Evolutionary conservation across 2,329 filamentous ascomycete species (phyloP), one percentile per base, ranked within the genome.

Genomic region (Rosellinia necatrix): DNA sequence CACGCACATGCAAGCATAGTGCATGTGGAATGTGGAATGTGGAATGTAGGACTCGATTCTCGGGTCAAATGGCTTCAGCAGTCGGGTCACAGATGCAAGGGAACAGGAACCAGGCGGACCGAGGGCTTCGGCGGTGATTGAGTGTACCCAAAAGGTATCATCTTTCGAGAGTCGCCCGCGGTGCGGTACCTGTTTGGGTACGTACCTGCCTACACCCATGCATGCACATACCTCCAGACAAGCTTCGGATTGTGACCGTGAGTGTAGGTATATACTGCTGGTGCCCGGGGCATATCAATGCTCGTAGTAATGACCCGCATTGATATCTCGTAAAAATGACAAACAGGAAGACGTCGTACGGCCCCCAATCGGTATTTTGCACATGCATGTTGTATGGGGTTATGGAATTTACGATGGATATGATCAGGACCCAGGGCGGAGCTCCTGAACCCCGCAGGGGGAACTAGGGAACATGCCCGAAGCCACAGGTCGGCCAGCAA

Each of bases 321-420:
- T 59, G 27, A 42, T 50, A 19, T 56, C 56, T 50, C 51, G 47
- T 58, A 55, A 58, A 48, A 55, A 42, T 55, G 51, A 58, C 56
- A 51, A 58, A 58, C 38, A 22, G 17, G 19, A 49, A 32, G 34
- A 44, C 40, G 37, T 22, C 15, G 19, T 10, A 15, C 25, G 15
- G 21, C 40, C 46, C 51, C 47, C 29, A 24, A 32, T 19, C 29
- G 27, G 29, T 34, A 19, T 25, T 22, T 19, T 38, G 15, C 24
- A 22, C 37, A 30, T 38, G 37, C 44, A 43, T 17, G 22, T 24
- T n/a, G 22, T 34, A 43, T 48, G 41, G 22, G 6, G 35, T 46
- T 49, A 44, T 49, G 40, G 43, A 34, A 40, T 46, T 49, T 27
- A 49, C 15, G 34, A 38, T 41, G 25, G 17, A 44, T 21, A 46